Evolutionary conservation across 768 basidiomycete species (phyloP), one percentile per base, ranked within the genome.

Genomic region (Lanmaoa rubissima): DNA sequence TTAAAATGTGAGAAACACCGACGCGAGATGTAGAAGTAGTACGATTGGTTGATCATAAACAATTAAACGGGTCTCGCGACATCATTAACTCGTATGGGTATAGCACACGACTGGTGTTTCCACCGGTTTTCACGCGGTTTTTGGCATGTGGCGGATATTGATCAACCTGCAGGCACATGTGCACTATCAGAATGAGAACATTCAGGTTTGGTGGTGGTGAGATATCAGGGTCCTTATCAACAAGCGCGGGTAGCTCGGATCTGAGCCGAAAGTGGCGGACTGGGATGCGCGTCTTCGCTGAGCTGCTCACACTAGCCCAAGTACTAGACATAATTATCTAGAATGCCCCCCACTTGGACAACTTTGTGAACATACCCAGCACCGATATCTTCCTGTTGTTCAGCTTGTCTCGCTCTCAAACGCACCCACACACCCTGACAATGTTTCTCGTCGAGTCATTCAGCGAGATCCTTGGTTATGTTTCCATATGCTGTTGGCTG

Each of bases 401-500:
- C n/a, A 13, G 4, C 32, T 21, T 21, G 44, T 3, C 3, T 56
- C 24, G 17, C 26, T 43, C 42, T 40, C 44, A 36, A 54, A 28
- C 35, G n/a, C 36, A 1, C 48, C 16, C 14, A 16, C 36, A 45
- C 14, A n/a, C 21, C 44, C 19, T 3, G 7, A 35, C 51, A 56
- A 63, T 66, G 61, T 65, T 69, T 31, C 38, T 65, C 56, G 55
- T 65, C 34, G 31, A 53, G 28, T 60, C 64, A 4, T 55, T 84
- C 63, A 90, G 88, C 74, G 83, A 88, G 55, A 51, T 85, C 42
- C 68, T 90, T 41, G 92, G 91, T 11, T 86, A 86, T 61, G 65
- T 76, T 3, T 92, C 89, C 24, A 89, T 94, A 61, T 75, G 67
- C 24, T 90, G 82, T 71, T 94, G 93, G 93, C 73, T 95, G 3